Base-by-base conservation (phyloP, 139 green algal species). In the Chlorella sorokiniana region DNA sequence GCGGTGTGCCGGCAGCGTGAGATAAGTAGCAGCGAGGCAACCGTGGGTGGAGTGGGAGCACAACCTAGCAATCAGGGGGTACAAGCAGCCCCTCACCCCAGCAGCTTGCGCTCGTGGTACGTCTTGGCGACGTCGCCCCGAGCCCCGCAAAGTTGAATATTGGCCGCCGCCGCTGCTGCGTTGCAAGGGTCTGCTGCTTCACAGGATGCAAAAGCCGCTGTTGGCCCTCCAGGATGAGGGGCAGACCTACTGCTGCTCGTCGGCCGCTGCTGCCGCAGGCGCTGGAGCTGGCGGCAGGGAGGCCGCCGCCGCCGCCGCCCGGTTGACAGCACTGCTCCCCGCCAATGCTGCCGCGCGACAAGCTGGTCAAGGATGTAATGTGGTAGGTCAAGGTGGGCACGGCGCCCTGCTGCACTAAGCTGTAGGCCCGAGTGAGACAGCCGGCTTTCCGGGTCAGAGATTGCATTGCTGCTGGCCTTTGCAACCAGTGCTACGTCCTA, bases 51-150 rank as follows among this genome's bases (percentile, higher is more conserved):
- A n/a, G n/a, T n/a, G n/a, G n/a, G n/a, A n/a, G n/a, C n/a, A n/a
- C n/a, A n/a, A n/a, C n/a, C n/a, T n/a, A n/a, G n/a, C n/a, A n/a
- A n/a, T n/a, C n/a, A n/a, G n/a, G 45, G 16, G 31, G 8, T 31
- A 16, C 9, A 75, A 38, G 1, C 3, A 31, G 25, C 8, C 6
- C 18, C 84, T 48, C 68, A 88, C 84, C 84, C 84, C 29, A 91
- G 67, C 20, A 91, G 71, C 44, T 87, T 86, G 35, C 71, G 72
- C 63, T 89, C 85, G 7, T 83, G 44, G 64, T 89, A 87, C 29
- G 72, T 52, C 51, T 90, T 89, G 29, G 69, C 70, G 23, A 78
- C 4, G 41, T 90, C 86, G 1, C 62, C 54, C 79, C 78, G 27
- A 81, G 41, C 29, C 79, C 79, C 0, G 65, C 45, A 52, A 83